Evolutionary conservation across 176 grass and related monocot species (phyloP).

Genomic region (Carex kokanica): DNA sequence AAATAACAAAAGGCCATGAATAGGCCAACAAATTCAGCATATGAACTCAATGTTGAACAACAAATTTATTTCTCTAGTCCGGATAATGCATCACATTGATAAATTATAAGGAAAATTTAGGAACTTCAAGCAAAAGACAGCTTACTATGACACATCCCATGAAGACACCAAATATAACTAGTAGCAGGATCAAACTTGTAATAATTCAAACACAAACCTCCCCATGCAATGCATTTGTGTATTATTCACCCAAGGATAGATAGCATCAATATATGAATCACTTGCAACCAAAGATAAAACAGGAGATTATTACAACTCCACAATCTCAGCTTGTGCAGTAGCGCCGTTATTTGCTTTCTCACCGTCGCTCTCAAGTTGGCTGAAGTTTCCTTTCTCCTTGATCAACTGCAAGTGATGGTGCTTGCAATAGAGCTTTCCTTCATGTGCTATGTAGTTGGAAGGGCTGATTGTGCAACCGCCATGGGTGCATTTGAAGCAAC

Average conservation of each 20-base stretch:
- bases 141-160: conserved; percentile 13
- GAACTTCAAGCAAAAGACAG: background rate
- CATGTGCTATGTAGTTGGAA: conserved; percentile 94
- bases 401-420: conserved; percentile 90
- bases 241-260: no score
- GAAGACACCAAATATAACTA: background rate
- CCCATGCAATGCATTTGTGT: background rate
- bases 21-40: background rate
- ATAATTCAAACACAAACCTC: conserved; percentile 8
- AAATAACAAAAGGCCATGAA: no score
- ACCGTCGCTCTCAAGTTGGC: conserved; percentile 64
- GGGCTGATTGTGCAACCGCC: conserved; percentile 98
- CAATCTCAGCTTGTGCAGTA: conserved; percentile 33
- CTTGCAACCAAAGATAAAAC: background rate
- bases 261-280: no score
- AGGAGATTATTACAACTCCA: conserved; percentile 41
- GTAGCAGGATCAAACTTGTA: conserved; percentile 6
- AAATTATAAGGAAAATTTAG: background rate
- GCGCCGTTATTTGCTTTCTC: conserved; percentile 38
- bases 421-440: conserved; percentile 97
- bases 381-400: conserved; percentile 95
- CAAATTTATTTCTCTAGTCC: background rate
- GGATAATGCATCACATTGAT: conserved; percentile 20
- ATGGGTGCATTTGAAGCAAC: conserved; percentile 99
- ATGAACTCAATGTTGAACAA: background rate